Evolutionary conservation across 176 grass and related monocot genomes (phyloP), one percentile per base, ranked within the genome.

Genomic region (Zea luxurians): DNA sequence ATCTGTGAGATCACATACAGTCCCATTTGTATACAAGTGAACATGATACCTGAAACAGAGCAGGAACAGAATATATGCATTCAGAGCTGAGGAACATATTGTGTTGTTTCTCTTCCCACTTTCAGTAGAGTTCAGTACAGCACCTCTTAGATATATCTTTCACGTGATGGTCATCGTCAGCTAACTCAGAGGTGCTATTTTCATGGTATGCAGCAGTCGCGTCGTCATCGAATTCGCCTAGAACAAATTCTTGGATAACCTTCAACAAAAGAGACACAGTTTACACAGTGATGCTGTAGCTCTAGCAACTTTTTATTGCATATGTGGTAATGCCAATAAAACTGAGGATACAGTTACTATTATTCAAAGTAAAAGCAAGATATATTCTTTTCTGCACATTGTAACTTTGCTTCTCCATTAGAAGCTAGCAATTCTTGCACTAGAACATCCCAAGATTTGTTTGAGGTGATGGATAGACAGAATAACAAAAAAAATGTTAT

Each of bases 221-320:
- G 58, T 98, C 88, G 52, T 80, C 48, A 10, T 92, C 90, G 45
- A 87, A 98, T 80, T 85, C 52, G 36, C 96, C 96, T 83, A 98
- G 82, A 81, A 98, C 78, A 89, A 92, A 98, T 82, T 98, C 88
- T 92, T 98, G 92, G 74, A 95, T 87, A 85, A 82, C 75, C 96
- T 98, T 47, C 43, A 81, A 37, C 0, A 90, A 48, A 78, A 63
- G 3, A 61, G 75, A 71, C 5, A 72, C 2, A 71, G 17, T 61
- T 77, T 45, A 58, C 5, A 70, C 2, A n/a, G 70, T 15, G 57
- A 50, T 61, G 44, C 8, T 68, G 40, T 48, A 75, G 11, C 55
- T 61, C 18, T 74, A 61, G 18, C 37, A 87, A 74, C 52, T 74
- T 27, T 55, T 38, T n/a, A 16, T 0, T 43, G 66, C 48, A 59